These are phyloP conservation scores for Discostella stelligeroides DNA, from an alignment of 108 stramenopile species.

Conservation along the genomic window DNA sequence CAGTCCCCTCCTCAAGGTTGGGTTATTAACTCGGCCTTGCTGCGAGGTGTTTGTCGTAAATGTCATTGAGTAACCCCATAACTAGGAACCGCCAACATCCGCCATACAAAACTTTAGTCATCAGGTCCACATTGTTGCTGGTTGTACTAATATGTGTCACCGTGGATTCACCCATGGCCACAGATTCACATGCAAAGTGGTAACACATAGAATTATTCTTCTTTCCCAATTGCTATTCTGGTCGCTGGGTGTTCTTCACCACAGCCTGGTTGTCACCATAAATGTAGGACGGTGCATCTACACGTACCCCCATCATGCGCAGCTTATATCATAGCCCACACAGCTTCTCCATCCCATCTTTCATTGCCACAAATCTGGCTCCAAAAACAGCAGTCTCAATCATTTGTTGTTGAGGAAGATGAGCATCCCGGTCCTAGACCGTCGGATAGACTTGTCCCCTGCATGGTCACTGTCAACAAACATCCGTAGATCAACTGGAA, in stretches of 20 bases:
- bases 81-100: no score
- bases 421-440: neutral
- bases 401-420: slow-evolving; percentile 4
- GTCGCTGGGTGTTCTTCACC: neutral
- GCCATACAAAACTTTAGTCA: no score
- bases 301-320: slow-evolving; percentile 15
- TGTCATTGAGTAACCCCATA: no score
- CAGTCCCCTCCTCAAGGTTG: no score
- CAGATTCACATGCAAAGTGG: neutral
- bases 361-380: slow-evolving; percentile 16
- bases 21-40: no score
- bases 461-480: slow-evolving; percentile 3
- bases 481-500: slow-evolving; percentile 1
- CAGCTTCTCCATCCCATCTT: neutral
- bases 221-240: slow-evolving; percentile 3
- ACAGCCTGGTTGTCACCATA: slow-evolving; percentile 12
- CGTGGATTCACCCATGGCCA: slow-evolving; percentile 17
- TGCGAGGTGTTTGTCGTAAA: no score
- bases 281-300: slow-evolving; percentile 4
- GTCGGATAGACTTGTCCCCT: neutral
- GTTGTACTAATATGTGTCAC: no score
- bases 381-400: slow-evolving; percentile 8
- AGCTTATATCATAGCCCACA: slow-evolving; percentile 7
- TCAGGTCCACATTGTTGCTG: no score
- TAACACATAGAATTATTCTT: slow-evolving; percentile 1